These are phyloP conservation scores for Monilinia vaccinii-corymbosi DNA, from an alignment of 2,329 filamentous ascomycete species.

Conservation along the genomic window DNA sequence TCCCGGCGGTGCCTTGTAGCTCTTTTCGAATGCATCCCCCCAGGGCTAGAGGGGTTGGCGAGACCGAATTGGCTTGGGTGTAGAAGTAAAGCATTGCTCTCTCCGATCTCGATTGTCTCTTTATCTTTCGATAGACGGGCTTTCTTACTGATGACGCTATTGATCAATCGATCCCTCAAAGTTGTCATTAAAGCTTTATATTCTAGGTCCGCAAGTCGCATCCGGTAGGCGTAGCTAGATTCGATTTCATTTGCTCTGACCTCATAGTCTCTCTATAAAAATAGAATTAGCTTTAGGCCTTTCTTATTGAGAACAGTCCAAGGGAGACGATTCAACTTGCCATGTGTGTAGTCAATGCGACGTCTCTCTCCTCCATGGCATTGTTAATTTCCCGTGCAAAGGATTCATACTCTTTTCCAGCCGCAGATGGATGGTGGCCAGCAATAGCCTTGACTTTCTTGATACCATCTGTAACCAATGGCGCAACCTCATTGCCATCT, in stretches of 20 bases:
- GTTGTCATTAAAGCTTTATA: constrained; percentile 50
- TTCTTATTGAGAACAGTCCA: not conserved
- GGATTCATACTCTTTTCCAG: constrained; percentile 74
- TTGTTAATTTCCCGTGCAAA: constrained; percentile 85
- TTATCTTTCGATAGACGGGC: constrained; percentile 56
- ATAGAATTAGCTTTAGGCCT: not conserved
- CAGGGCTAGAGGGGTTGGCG: constrained; percentile 54
- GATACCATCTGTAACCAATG: constrained; percentile 26
- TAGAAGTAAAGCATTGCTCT: constrained; percentile 54
- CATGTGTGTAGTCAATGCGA: constrained; percentile 70
- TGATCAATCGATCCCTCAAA: constrained; percentile 58
- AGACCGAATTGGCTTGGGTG: constrained; percentile 62
- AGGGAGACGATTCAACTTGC: constrained; percentile 43
- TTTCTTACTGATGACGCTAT: constrained; percentile 55
- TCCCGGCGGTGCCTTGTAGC: constrained; percentile 51
- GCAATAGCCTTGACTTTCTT: constrained; percentile 29
- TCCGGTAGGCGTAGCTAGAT: constrained; percentile 51
- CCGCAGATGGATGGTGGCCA: constrained; percentile 42
- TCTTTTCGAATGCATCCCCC: constrained; percentile 53
- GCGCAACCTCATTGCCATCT: constrained; percentile 36
- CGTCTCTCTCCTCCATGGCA: constrained; percentile 78
- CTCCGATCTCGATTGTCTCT: constrained; percentile 58
- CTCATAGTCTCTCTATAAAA: constrained; percentile 49
- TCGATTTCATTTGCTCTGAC: constrained; percentile 51
- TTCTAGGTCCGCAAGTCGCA: constrained; percentile 54